Evolutionary conservation across 1,139 yeast species (phyloP), one percentile per base, ranked within the genome.

Genomic region (Suhomyces choctaworum): DNA sequence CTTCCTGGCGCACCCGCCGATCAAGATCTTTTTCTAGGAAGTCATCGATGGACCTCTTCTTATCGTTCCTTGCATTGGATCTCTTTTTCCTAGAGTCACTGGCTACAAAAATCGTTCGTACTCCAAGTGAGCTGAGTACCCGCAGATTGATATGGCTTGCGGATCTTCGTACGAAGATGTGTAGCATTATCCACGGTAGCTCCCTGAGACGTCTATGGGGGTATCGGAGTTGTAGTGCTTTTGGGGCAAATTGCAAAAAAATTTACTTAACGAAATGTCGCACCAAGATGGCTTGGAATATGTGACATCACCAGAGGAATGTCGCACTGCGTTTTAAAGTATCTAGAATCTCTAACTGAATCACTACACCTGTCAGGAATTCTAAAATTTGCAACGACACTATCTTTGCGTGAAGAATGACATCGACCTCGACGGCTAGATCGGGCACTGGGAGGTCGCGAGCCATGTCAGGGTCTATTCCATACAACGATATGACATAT

Each of bases 1-100:
- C 62, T 31, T 55, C 50, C 16, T 42, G 44, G 15, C 33, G 34
- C 4, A 50, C 35, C 20, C 44, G 36, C 14, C 62, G 37, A 13
- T 45, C 41, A 5, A 50, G 39, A 19, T 60, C 60, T 6, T 39
- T 45, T 8, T 45, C 43, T 7, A 57, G 46, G 43, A 55, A 56
- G 19, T 39, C 34, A 22, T 45, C 44, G 7, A 55, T 38, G n/a
- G 36, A 30, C 26, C 17, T 33, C 26, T 29, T 35, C 14, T 34
- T 27, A 9, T 29, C 27, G 7, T 25, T 24, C 6, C 12, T 24
- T 31, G 25, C 15, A 23, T 25, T 34, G 19, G 34, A 19, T 30
- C 26, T 26, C 4, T 9, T 17, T 32, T 21, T 25, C n/a, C 23
- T 27, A 25, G 22, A 25, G 20, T 28, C 40, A n/a, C 32, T 31